phyloP scores from a whole-genome alignment of 2,329 filamentous ascomycete genomes.

The Botrytis fabae region DNA sequence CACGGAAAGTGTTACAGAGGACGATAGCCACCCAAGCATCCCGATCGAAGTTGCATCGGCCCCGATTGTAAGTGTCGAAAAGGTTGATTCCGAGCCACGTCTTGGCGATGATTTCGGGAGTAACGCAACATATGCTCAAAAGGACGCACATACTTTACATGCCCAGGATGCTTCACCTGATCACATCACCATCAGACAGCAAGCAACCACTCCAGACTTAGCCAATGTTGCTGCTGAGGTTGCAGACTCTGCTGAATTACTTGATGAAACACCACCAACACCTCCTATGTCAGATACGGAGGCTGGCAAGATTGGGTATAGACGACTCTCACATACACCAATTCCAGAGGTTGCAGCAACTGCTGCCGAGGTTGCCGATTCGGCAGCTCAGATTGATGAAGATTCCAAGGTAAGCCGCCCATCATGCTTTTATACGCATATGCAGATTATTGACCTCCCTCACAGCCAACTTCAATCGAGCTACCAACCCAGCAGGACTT shows the following conservation, averaged over 20 bases:
- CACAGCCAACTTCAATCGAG: slow-evolving; percentile 2
- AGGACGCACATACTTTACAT: slow-evolving; percentile 40
- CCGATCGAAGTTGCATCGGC: background rate
- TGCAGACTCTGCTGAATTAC: slow-evolving; percentile 32
- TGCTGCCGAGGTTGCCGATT: slow-evolving; percentile 49
- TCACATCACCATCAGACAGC: slow-evolving; percentile 36
- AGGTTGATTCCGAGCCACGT: slow-evolving; percentile 40
- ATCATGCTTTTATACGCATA: background rate
- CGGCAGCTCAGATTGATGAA: slow-evolving; percentile 44
- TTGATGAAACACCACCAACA: slow-evolving; percentile 36
- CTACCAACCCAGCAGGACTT: background rate
- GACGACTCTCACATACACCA: slow-evolving; percentile 43
- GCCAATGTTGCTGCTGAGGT: slow-evolving; percentile 36
- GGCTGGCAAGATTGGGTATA: slow-evolving; percentile 38
- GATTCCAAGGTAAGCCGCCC: slow-evolving; percentile 27
- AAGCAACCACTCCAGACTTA: slow-evolving; percentile 32
- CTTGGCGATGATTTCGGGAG: slow-evolving; percentile 43
- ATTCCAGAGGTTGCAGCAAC: slow-evolving; percentile 46
- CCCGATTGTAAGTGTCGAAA: slow-evolving; percentile 41
- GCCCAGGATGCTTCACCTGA: slow-evolving; percentile 43
- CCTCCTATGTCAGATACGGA: slow-evolving; percentile 39
- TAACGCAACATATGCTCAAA: slow-evolving; percentile 40
- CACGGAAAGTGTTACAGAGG: background rate
- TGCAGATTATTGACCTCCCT: slow-evolving; percentile 1
- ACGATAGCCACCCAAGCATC: background rate